These are phyloP conservation scores for Brassica hybrid DNA, from an alignment of 441 rosid species.

Conservation along the genomic window DNA sequence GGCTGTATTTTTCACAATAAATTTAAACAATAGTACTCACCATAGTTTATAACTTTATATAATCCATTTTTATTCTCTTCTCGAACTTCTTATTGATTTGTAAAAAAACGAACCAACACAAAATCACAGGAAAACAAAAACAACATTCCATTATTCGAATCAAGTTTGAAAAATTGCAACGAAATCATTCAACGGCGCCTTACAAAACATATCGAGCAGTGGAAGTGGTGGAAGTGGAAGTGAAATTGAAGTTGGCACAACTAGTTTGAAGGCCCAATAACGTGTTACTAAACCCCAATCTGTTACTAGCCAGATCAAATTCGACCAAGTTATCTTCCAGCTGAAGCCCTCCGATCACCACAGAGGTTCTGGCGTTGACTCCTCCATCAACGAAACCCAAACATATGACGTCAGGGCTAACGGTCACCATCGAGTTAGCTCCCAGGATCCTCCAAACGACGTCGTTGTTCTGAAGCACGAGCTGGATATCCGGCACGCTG, in stretches of 20 bases:
- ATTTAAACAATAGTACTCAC: too few species aligned
- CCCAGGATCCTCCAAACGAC: conserved; percentile 67
- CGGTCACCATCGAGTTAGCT: conserved; percentile 71
- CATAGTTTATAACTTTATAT: too few species aligned
- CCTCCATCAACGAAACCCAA: conserved; percentile 79
- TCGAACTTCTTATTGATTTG: not conserved
- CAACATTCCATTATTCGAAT: not conserved
- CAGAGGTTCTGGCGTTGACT: conserved; percentile 57
- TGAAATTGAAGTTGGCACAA: too few species aligned
- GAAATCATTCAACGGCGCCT: not conserved
- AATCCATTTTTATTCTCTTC: too few species aligned
- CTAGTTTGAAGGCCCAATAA: not conserved
- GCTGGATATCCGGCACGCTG: conserved; percentile 60
- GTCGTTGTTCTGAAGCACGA: conserved; percentile 57
- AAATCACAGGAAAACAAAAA: not conserved
- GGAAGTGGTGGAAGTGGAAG: conserved; percentile 48
- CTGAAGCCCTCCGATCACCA: conserved; percentile 79
- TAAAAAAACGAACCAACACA: not conserved
- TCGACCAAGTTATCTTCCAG: conserved; percentile 43
- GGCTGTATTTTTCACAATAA: too few species aligned
- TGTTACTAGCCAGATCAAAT: not conserved
- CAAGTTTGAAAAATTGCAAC: not conserved
- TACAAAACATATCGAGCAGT: conserved; percentile 4
- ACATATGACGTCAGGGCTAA: conserved; percentile 56
- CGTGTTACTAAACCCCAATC: conserved; percentile 7